Evolutionary conservation across 1,284 basidiomycete genomes (phyloP), one percentile per base, ranked within the genome.

Genomic region (Malassezia brasiliensis): DNA sequence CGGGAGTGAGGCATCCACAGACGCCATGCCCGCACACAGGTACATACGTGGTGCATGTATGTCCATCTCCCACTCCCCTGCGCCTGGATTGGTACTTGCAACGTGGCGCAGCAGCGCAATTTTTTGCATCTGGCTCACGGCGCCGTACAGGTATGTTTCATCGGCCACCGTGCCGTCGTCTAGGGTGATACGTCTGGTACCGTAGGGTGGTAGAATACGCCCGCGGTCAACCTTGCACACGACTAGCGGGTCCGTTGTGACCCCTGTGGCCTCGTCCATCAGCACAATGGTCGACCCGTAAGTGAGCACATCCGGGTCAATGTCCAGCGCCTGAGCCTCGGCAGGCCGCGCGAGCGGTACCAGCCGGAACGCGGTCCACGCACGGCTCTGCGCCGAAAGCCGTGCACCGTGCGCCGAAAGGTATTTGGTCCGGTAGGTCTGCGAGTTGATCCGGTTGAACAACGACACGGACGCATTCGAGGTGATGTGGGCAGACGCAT

Each of bases 391-490:
- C 20, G 88, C 88, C 74, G 84, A 87, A 49, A 90, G 79, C 75
- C 86, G 83, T 63, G 82, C 83, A 5, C 52, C 53, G 67, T 90
- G 87, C 72, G 89, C 86, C 53, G 85, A 87, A 85, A 94, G 88
- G 76, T 91, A 96, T 78, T 94, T 94, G 50, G 90, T 96, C 64
- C 90, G 85, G 58, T 93, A 90, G 22, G 90, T 93, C 78, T 96
- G 90, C 12, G 87, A 88, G 77, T 96, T 91, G 79, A 96, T 89
- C 68, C 90, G 86, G 75, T 91, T 91, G 81, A 90, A 93, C 47
- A 96, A 81, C 53, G 88, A 89, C 47, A 96, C 87, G n/a, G 88
- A 85, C 19, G 88, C 87, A 38, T 86, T 85, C 25, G 84, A 85
- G 52, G 89, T 82, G 68, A 96, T 87, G 77, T 90, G 91, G 15